These are phyloP conservation scores for Colletotrichum cuscutae DNA, from an alignment of 2,329 filamentous ascomycete species.

Conservation along the genomic window DNA sequence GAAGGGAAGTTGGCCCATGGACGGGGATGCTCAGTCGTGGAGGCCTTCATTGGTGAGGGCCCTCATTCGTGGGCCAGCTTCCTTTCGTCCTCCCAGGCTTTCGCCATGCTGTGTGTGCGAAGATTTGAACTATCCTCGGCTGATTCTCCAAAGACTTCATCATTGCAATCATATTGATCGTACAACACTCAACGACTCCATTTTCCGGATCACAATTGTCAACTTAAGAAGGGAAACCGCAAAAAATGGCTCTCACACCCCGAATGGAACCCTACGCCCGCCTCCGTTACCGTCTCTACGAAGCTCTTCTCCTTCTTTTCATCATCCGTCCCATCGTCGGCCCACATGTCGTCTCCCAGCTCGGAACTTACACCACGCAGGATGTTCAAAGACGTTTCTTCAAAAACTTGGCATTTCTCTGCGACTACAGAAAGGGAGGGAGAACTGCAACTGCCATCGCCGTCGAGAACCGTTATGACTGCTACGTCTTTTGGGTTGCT, in stretches of 20 bases:
- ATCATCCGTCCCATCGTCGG: neutral
- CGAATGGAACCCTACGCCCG: conserved; percentile 11
- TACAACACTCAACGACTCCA: too few species aligned
- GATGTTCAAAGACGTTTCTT: conserved; percentile 44
- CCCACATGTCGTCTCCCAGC: neutral
- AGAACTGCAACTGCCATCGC: conserved; percentile 56
- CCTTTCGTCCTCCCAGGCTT: too few species aligned
- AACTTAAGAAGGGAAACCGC: neutral
- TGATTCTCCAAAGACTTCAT: too few species aligned
- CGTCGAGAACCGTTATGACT: conserved; percentile 45
- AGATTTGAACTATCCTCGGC: too few species aligned
- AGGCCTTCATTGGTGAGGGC: too few species aligned
- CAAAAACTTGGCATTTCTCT: conserved; percentile 54
- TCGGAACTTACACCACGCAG: neutral
- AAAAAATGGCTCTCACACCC: conserved; percentile 14
- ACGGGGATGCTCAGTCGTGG: too few species aligned
- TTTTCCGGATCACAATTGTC: neutral
- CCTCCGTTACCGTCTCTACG: conserved; percentile 3
- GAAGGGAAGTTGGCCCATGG: too few species aligned
- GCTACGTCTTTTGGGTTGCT: conserved; percentile 55
- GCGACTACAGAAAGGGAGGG: conserved; percentile 58
- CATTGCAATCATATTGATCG: too few species aligned
- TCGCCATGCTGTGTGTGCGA: too few species aligned
- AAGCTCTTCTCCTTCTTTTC: neutral
- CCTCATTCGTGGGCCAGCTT: too few species aligned